phyloP scores from a whole-genome alignment of 345 rosid genomes.

The Mercurialis annua region DNA sequence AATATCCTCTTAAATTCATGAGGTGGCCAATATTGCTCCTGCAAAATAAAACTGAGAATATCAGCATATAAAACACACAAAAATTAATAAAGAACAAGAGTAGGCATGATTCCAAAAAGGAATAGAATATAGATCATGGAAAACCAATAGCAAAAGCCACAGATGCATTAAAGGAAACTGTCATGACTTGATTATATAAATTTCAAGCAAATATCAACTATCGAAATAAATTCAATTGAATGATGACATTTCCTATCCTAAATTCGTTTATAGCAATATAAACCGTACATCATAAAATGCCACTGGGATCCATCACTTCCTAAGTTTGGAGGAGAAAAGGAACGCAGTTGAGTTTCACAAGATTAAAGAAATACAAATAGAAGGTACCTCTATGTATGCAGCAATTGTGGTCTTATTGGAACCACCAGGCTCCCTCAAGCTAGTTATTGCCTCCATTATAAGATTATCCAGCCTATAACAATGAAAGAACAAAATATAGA shows the following conservation, averaged over 20 bases:
- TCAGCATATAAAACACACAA: conserved; percentile 9
- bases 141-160: background rate
- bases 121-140: background rate
- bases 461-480: conserved; percentile 76
- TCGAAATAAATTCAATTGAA: background rate
- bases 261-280: too few relatives aligned
- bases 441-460: conserved; percentile 80
- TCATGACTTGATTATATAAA: background rate
- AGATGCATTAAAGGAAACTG: background rate
- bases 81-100: conserved; percentile 2
- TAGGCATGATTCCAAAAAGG: background rate
- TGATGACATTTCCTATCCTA: too few relatives aligned
- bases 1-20: conserved; percentile 78
- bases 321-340: background rate
- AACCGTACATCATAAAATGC: background rate
- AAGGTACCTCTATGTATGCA: conserved; percentile 78
- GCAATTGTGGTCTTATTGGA: conserved; percentile 83
- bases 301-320: background rate
- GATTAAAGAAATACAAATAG: background rate
- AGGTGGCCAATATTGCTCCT: conserved; percentile 98
- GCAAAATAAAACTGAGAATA: conserved; percentile 12
- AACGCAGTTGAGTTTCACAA: background rate
- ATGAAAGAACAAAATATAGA: conserved; percentile 1
- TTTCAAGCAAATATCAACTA: background rate
- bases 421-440: conserved; percentile 88